These are phyloP conservation scores for Pterulicium gracile DNA, from an alignment of 1,284 basidiomycete species.

Conservation along the genomic window DNA sequence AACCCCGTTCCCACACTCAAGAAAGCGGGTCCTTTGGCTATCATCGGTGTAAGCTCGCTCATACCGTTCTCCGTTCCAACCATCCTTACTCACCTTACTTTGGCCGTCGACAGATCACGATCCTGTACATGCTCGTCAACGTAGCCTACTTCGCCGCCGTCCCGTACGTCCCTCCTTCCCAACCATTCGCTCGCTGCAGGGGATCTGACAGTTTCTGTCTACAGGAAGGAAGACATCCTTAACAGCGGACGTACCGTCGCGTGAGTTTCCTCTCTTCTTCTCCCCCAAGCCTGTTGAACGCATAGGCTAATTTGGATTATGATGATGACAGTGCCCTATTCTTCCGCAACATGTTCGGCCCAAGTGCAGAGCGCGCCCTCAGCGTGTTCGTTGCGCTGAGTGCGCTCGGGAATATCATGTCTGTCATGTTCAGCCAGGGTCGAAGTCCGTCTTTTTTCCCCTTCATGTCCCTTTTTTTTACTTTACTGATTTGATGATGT, in stretches of 20 bases:
- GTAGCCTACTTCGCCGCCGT: constrained; percentile 27
- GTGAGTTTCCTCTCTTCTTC: constrained; percentile 8
- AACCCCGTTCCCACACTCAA: constrained; percentile 24
- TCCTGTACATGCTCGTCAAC: constrained; percentile 26
- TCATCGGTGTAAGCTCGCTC: constrained; percentile 15
- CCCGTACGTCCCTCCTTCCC: constrained; percentile 15
- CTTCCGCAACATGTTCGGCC: constrained; percentile 58
- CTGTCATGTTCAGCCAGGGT: constrained; percentile 51
- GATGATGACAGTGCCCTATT: constrained; percentile 41
- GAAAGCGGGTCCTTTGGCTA: constrained; percentile 25
- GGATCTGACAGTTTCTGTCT: neutral
- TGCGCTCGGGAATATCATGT: constrained; percentile 49
- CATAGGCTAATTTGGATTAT: neutral
- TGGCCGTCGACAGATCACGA: constrained; percentile 13
- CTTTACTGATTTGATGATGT: constrained; percentile 3
- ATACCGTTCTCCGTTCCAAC: neutral
- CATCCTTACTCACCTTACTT: too few species aligned
- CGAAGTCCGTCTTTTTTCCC: constrained; percentile 37
- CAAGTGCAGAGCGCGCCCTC: constrained; percentile 39
- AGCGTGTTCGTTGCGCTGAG: constrained; percentile 54
- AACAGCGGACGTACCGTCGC: constrained; percentile 20
- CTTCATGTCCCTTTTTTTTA: neutral
- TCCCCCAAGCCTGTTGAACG: constrained; percentile 1
- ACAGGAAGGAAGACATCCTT: constrained; percentile 17
- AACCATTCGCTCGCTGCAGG: neutral